Evolutionary conservation across 139 green algal genomes (phyloP).

Genomic region (Ostreobium quekettii): DNA sequence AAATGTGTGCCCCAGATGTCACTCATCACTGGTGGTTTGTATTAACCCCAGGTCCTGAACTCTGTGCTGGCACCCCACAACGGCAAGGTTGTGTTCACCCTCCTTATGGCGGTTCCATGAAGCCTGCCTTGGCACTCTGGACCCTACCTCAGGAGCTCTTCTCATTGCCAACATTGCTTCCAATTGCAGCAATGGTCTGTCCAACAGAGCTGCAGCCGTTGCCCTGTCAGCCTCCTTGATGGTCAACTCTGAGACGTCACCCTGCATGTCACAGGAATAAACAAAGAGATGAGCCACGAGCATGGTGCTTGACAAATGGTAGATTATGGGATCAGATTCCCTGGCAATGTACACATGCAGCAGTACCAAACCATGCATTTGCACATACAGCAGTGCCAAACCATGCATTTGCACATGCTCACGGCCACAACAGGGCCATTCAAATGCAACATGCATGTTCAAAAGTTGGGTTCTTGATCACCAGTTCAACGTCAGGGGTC

Average conservation of each 20-base stretch:
- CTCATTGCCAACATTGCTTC: constrained; percentile 54
- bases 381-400: not conserved
- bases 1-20: too few species aligned
- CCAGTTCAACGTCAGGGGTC: constrained; percentile 15
- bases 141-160: constrained; percentile 4
- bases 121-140: not conserved
- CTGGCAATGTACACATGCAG: constrained; percentile 21
- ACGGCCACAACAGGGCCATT: not conserved
- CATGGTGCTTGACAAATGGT: not conserved
- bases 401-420: constrained; percentile 5
- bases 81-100: not conserved
- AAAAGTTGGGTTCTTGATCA: not conserved
- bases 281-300: too few species aligned
- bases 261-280: too few species aligned
- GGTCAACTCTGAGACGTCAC: constrained; percentile 18
- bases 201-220: constrained; percentile 72
- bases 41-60: too few species aligned
- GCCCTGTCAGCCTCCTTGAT: constrained; percentile 37
- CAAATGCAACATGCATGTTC: not conserved
- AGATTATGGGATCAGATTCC: not conserved
- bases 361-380: not conserved
- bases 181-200: constrained; percentile 62
- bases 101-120: not conserved
- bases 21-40: too few species aligned
- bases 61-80: not conserved